Evolutionary conservation across 1,284 basidiomycete genomes (phyloP), one percentile per base, ranked within the genome.

Genomic region (Schizopora paradoxa): DNA sequence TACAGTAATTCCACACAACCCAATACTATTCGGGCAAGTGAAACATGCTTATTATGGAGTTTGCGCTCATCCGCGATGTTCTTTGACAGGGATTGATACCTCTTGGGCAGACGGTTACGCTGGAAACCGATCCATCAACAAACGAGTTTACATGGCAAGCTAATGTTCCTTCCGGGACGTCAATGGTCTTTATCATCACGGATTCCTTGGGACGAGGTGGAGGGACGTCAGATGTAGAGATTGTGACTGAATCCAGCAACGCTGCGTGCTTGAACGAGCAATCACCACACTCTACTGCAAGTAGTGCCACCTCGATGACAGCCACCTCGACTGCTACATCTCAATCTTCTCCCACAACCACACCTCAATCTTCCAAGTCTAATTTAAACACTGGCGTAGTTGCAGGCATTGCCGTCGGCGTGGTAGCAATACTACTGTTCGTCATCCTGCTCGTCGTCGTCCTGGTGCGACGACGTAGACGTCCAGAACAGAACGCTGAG

Each of bases 131-230:
- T 1, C 45, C 43, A 2, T 70, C 70, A 2, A 53, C 68, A 1
- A 55, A 62, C 2, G 66, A 63, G 2, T 86, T 67, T 53, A 57
- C 66, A 8, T 88, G 86, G 85, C 62, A 51, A 13, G 70, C 72
- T 5, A 66, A 82, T 60, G 69, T 81, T 8, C 66, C 67, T 16
- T 68, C 72, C 6, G 79, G 79, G 3, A 85, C 79, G 1, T 67
- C 66, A 2, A 56, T 87, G 33, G 49, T 86, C 8, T 85, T 86
- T 44, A 55, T 74, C 35, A 70, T 86, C 73, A 62, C 66, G 2
- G 85, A 87, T 52, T 61, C 76, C 3, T 52, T 63, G 49, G 76
- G 79, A 6, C 65, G 67, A 26, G 66, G 69, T 40, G 82, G 83
- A 28, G 83, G 82, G 6, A 68, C 66, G 52, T 77, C 80, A 6